Percentiles rank a stretch among this genome's conserved stretches.
Evolutionary conservation across 2,329 filamentous ascomycete genomes (phyloP).

Genomic region (Sporothrix pseudoabietina): DNA sequence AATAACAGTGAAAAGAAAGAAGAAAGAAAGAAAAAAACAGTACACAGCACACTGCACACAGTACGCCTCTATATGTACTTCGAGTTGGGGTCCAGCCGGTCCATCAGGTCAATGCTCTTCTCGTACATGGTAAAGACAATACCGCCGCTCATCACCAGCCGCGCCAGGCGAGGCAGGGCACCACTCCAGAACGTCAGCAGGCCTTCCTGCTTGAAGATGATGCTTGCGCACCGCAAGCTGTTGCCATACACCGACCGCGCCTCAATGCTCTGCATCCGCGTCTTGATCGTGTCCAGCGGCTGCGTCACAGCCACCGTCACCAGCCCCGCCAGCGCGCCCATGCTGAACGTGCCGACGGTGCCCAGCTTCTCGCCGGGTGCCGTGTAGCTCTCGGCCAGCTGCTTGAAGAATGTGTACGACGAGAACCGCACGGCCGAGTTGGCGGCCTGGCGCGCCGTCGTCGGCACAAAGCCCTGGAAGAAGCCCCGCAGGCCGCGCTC

Average conservation of each 20-base stretch:
- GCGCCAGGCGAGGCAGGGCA: slow-evolving; percentile 78
- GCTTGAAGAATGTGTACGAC: slow-evolving; percentile 86
- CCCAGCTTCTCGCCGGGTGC: slow-evolving; percentile 94
- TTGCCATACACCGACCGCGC: slow-evolving; percentile 81
- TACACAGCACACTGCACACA: too few relatives aligned
- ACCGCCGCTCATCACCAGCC: slow-evolving; percentile 87
- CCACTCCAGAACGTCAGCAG: slow-evolving; percentile 92
- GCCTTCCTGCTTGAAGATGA: slow-evolving; percentile 88
- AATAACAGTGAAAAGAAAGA: not conserved
- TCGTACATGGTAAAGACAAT: slow-evolving; percentile 99
- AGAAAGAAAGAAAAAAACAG: not conserved
- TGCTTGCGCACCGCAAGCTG: slow-evolving; percentile 76
- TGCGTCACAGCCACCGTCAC: slow-evolving; percentile 83
- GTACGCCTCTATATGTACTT: slow-evolving; percentile 68
- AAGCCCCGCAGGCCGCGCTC: slow-evolving; percentile 90
- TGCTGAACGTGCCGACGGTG: slow-evolving; percentile 81
- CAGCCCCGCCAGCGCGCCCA: slow-evolving; percentile 83
- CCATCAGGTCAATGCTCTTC: slow-evolving; percentile 89
- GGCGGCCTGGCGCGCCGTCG: slow-evolving; percentile 89
- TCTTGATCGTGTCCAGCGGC: slow-evolving; percentile 91
- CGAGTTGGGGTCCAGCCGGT: slow-evolving; percentile 76
- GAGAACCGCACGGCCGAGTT: slow-evolving; percentile 92
- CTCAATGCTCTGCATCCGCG: slow-evolving; percentile 95
- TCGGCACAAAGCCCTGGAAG: slow-evolving; percentile 95
- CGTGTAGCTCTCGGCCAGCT: slow-evolving; percentile 88